Base-by-base conservation (phyloP, 2,329 filamentous ascomycete genomes). In the Exophiala alcalophila region DNA sequence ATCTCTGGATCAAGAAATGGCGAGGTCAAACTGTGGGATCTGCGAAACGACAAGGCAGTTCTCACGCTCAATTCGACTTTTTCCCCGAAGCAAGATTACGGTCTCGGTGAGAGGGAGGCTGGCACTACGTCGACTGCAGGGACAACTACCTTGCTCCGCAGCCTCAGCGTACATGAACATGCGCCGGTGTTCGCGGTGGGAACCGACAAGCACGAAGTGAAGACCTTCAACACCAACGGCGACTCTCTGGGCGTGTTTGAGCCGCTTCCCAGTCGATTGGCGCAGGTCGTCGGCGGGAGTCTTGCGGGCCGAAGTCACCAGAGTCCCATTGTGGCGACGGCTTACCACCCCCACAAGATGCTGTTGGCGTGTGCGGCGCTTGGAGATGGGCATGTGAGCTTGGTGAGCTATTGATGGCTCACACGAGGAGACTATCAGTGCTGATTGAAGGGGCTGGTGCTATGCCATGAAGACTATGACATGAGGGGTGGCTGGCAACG, bases 1-100 rank as follows among this genome's bases (percentile, higher is more conserved):
- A 74, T 98, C 39, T 91, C 84, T 29, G 92, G 89, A 14, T 94
- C 89, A 61, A 80, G 88, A 32, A 92, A 95, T 59, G 92, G 92
- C 49, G 92, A 92, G 61, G 86, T 98, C 52, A 90, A 87, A 62
- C 73, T 98, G 11, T 98, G 92, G 92, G 92, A 98, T 64, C 88
- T 98, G 36, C 80, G 92, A 34, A 87, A 88, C 80, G 85, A 92
- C 24, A 49, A 44, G 15, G 34, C 50, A 4, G 49, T 57, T 9
- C 27, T 53, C 27, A 52, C 46, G 10, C 35, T 55, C 27, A 52
- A 51, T 34, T 47, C 40, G 6, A 48, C 48, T 6, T 30, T 34
- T 10, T 16, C 21, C 19, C 28, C 15, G 24, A 23, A 9, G 45
- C 40, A 24, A 23, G 16, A 34, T n/a, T n/a, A n/a, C n/a, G n/a